These are phyloP conservation scores for Chlamydomonas urium DNA, from an alignment of 139 green algal species.

Conservation along the genomic window DNA sequence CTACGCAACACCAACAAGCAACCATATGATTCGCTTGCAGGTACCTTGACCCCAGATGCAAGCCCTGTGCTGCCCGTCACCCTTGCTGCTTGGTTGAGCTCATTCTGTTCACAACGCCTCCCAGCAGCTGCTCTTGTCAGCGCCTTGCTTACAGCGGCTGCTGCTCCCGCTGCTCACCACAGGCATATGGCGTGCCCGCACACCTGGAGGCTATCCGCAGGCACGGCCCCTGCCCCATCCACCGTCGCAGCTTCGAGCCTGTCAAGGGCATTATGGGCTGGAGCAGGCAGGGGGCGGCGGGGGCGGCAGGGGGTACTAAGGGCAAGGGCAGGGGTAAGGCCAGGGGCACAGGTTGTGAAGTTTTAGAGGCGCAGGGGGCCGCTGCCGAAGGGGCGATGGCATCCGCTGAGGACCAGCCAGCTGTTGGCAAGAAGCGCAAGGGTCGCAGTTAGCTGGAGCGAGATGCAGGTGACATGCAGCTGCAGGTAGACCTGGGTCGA, in stretches of 20 bases:
- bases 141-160: not conserved
- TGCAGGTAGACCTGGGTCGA: too few species aligned
- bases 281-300: slow-evolving; percentile 11
- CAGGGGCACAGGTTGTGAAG: too few species aligned
- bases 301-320: too few species aligned
- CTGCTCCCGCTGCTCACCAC: not conserved
- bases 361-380: too few species aligned
- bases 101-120: not conserved
- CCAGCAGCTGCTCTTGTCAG: not conserved
- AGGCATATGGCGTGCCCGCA: not conserved
- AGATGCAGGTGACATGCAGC: too few species aligned
- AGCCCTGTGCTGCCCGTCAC: not conserved
- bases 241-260: slow-evolving; percentile 80
- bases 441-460: too few species aligned
- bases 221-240: slow-evolving; percentile 69
- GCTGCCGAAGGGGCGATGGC: too few species aligned
- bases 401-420: too few species aligned
- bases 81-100: not conserved
- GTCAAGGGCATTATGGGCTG: slow-evolving; percentile 42
- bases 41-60: not conserved
- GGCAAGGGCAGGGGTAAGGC: too few species aligned
- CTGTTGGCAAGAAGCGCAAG: too few species aligned
- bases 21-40: not conserved
- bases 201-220: slow-evolving; percentile 61
- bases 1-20: not conserved